Evolutionary conservation across 495 filamentous ascomycete species (phyloP).

Genomic region (Podospora didyma): DNA sequence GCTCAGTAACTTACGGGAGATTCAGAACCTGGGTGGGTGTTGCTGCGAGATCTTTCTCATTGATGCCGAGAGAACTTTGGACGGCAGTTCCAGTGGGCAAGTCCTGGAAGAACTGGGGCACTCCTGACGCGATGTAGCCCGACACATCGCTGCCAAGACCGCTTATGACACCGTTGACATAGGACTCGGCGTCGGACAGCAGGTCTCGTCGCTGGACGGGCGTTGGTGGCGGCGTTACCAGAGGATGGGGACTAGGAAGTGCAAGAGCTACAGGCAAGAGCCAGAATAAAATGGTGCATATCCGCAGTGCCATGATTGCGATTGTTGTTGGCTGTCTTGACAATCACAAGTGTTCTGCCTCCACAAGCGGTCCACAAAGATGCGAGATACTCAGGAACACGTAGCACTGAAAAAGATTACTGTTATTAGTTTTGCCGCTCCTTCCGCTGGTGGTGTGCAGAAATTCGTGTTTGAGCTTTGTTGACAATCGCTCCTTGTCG

Average conservation of each 20-base stretch:
- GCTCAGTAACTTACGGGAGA: slow-evolving; percentile 56
- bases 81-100: slow-evolving; percentile 61
- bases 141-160: slow-evolving; percentile 48
- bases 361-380: no score
- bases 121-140: slow-evolving; percentile 56
- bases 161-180: slow-evolving; percentile 45
- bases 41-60: slow-evolving; percentile 50
- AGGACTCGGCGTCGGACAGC: slow-evolving; percentile 36
- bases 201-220: slow-evolving; percentile 18
- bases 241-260: slow-evolving; percentile 30
- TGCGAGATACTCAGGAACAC: no score
- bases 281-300: background rate
- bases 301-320: no score
- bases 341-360: no score
- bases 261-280: background rate
- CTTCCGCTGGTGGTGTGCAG: no score
- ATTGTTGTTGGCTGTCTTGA: background rate
- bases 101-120: slow-evolving; percentile 64
- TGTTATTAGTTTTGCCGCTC: no score
- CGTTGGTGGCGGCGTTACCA: slow-evolving; percentile 42
- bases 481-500: no score
- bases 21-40: slow-evolving; percentile 69
- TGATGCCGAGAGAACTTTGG: slow-evolving; percentile 54
- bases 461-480: no score
- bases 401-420: no score